Conservation (phyloP, 257 asterid species). For the Osmanthus fragrans region DNA sequence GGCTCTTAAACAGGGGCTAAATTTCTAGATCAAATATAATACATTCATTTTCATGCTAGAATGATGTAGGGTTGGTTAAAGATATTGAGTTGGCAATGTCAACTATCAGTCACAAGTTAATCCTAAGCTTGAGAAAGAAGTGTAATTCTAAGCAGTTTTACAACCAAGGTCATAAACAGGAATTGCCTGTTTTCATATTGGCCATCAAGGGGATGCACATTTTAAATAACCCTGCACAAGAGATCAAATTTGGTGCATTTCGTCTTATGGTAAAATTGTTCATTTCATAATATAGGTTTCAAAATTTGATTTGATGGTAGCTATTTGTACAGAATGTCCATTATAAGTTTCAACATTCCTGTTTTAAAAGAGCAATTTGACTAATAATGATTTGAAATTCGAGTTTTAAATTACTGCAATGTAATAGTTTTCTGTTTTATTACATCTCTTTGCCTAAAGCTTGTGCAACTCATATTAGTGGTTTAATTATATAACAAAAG, state of each 20-base stretch:
- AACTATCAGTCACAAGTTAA: no score
- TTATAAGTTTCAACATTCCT: not conserved
- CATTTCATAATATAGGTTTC: not conserved
- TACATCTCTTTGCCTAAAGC: not conserved
- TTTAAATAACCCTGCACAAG: not conserved
- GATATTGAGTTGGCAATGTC: no score
- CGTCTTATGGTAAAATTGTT: not conserved
- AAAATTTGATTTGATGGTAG: not conserved
- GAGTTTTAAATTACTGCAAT: not conserved
- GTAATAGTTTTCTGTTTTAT: not conserved
- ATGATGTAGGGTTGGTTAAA: no score
- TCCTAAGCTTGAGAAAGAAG: no score
- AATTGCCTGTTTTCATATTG: not conserved
- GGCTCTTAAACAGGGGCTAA: no score
- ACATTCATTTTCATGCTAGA: no score
- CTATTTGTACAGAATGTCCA: not conserved
- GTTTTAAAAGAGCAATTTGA: not conserved
- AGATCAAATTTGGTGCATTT: not conserved
- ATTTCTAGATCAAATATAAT: no score
- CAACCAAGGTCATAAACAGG: not conserved
- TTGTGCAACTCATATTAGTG: not conserved
- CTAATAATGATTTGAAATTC: not conserved
- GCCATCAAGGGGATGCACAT: not conserved
- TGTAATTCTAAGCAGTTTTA: no score
- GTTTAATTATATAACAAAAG: not conserved